Percentiles rank a stretch among this genome's conserved stretches.
phyloP scores from a whole-genome alignment of 75 land plant species.

The Sequoia sempervirens region DNA sequence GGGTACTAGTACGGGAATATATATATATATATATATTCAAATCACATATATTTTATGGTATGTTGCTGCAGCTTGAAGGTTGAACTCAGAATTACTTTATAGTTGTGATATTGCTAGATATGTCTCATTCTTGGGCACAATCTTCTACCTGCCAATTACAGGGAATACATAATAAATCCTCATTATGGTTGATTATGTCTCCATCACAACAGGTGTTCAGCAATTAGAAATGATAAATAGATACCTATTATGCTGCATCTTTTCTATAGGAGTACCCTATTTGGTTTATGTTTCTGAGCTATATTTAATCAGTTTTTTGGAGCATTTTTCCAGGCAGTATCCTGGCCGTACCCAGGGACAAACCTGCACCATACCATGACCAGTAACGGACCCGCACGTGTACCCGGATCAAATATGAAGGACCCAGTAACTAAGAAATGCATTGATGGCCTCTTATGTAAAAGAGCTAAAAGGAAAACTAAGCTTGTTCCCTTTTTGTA shows the following conservation, averaged over 20 bases:
- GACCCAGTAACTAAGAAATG: not conserved
- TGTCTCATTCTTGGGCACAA: not conserved
- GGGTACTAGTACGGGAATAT: too few relatives aligned
- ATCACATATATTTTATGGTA: not conserved
- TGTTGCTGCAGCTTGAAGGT: not conserved
- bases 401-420: too few relatives aligned
- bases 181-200: not conserved
- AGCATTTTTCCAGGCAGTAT: not conserved
- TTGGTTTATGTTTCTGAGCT: not conserved
- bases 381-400: too few relatives aligned
- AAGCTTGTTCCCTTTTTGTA: not conserved
- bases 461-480: not conserved
- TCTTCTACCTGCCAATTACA: not conserved
- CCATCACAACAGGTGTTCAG: not conserved
- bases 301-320: not conserved
- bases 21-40: too few relatives aligned
- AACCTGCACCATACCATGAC: too few relatives aligned
- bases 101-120: not conserved
- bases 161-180: not conserved
- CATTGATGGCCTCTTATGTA: not conserved
- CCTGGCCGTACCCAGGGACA: too few relatives aligned
- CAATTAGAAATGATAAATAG: not conserved
- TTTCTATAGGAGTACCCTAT: not conserved
- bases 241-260: not conserved
- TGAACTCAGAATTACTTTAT: not conserved